phyloP scores from a whole-genome alignment of 1,139 yeast species.

The Magnusiomyces paraingens region DNA sequence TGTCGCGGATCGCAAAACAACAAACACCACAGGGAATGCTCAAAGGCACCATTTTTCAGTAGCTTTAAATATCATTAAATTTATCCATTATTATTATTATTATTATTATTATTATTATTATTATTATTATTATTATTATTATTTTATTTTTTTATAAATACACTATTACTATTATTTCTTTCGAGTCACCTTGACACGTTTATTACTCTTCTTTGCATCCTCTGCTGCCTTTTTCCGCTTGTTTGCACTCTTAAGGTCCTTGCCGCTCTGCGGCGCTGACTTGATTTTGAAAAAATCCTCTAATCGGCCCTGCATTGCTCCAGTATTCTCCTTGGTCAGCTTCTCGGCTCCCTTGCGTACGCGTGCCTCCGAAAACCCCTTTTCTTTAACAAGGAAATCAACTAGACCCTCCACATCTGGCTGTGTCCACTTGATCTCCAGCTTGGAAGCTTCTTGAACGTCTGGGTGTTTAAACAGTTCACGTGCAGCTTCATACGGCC shows the following conservation, averaged over 20 bases:
- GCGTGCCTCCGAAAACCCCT: slow-evolving; percentile 90
- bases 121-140: not conserved
- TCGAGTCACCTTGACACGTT: slow-evolving; percentile 15
- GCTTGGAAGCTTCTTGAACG: slow-evolving; percentile 51
- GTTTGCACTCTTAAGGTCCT: slow-evolving; percentile 22
- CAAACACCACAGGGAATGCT: not conserved
- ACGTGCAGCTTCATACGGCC: slow-evolving; percentile 91
- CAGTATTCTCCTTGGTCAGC: slow-evolving; percentile 72
- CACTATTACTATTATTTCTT: not conserved
- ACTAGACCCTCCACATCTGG: slow-evolving; percentile 74
- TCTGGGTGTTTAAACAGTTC: slow-evolving; percentile 79
- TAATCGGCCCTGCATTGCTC: slow-evolving; percentile 84
- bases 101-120: not conserved
- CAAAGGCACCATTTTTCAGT: not conserved
- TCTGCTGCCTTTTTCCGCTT: slow-evolving; percentile 25
- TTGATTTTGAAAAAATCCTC: slow-evolving; percentile 84
- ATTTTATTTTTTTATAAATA: not conserved
- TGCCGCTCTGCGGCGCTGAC: slow-evolving; percentile 34
- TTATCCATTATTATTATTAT: not conserved
- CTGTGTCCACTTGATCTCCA: slow-evolving; percentile 57
- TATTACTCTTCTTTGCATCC: slow-evolving; percentile 23
- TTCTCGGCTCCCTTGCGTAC: slow-evolving; percentile 82
- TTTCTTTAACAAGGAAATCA: slow-evolving; percentile 63
- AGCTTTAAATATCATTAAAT: not conserved
- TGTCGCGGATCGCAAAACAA: not conserved